A percentile compares a stretch with the other conserved stretches of the same genome.
Conservation (phyloP, 208 protist genomes). For the Trypanosoma cruzi region DNA sequence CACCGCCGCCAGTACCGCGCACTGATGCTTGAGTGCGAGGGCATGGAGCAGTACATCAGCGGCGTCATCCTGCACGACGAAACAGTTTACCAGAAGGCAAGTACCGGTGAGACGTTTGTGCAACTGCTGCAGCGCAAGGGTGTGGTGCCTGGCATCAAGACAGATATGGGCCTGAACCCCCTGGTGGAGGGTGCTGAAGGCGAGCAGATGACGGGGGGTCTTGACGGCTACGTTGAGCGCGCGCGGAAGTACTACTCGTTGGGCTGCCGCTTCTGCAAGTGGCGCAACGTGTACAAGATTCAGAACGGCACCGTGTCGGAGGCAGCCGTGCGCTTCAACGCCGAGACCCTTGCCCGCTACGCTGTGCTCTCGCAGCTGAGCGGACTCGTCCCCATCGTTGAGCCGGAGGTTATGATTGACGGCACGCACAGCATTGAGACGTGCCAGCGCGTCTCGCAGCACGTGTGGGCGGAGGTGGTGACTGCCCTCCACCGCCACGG, state of each 20-base stretch:
- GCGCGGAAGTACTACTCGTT: slow-evolving; percentile 93
- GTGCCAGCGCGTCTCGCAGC: no score
- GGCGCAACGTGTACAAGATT: slow-evolving; percentile 95
- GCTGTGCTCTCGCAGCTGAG: no score
- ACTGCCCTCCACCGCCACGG: no score
- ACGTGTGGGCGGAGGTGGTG: no score
- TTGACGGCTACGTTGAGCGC: slow-evolving; percentile 93
- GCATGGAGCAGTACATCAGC: slow-evolving; percentile 92
- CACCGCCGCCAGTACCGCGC: slow-evolving; percentile 96
- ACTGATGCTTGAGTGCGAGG: slow-evolving; percentile 83
- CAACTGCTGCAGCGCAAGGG: slow-evolving; percentile 80
- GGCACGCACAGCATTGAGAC: no score
- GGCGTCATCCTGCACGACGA: slow-evolving; percentile 98
- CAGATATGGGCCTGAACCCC: slow-evolving; percentile 89
- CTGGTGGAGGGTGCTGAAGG: slow-evolving; percentile 83
- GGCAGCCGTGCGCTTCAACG: no score
- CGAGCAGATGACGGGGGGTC: slow-evolving; percentile 95
- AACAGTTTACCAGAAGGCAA: slow-evolving; percentile 93
- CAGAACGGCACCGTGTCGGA: no score
- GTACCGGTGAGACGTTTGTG: slow-evolving; percentile 86
- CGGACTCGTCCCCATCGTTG: no score
- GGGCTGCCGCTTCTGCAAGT: slow-evolving; percentile 98
- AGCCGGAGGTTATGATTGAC: no score
- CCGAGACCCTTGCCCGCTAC: no score
- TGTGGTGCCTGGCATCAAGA: slow-evolving; percentile 96